Conservation (phyloP, 345 rosid genomes). For the Populus pruinosa region DNA sequence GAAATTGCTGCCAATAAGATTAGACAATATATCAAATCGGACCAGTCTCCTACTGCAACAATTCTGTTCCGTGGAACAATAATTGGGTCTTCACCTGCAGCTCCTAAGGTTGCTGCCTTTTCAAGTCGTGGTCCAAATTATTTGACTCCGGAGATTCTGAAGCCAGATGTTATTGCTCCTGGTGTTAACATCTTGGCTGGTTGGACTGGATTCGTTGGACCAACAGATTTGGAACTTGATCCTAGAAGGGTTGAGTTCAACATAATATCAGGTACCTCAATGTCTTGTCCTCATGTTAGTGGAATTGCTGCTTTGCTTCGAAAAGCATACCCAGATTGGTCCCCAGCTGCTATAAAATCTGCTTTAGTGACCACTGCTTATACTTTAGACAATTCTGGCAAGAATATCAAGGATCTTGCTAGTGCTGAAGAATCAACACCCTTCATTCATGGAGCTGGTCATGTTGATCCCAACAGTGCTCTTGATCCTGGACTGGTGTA, state of each 20-base stretch:
- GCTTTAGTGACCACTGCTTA: conserved; percentile 32
- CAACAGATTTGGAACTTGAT: conserved; percentile 32
- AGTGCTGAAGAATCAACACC: conserved; percentile 60
- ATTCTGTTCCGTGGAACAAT: conserved; percentile 26
- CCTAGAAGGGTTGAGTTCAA: conserved; percentile 31
- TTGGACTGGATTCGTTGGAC: conserved; percentile 21
- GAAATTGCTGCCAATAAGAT: conserved; percentile 17
- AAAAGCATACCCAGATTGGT: conserved; percentile 23
- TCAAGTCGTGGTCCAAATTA: conserved; percentile 30
- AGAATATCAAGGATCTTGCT: conserved; percentile 65
- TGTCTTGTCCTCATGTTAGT: conserved; percentile 30
- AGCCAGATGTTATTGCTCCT: conserved; percentile 32
- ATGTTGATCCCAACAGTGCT: conserved; percentile 79
- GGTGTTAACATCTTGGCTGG: conserved; percentile 31
- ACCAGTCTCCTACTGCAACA: conserved; percentile 23
- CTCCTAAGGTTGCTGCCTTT: conserved; percentile 31
- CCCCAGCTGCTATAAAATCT: conserved; percentile 27
- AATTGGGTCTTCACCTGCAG: conserved; percentile 21
- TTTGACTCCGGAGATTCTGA: conserved; percentile 25
- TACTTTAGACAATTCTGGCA: conserved; percentile 60
- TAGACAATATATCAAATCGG: conserved; percentile 14
- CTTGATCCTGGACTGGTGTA: conserved; percentile 77
- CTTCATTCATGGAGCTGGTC: conserved; percentile 74
- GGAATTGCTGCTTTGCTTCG: conserved; percentile 28
- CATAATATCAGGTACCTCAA: conserved; percentile 29